Base-by-base conservation (phyloP, 129 eudicot genomes). In the Calendula officinalis region DNA sequence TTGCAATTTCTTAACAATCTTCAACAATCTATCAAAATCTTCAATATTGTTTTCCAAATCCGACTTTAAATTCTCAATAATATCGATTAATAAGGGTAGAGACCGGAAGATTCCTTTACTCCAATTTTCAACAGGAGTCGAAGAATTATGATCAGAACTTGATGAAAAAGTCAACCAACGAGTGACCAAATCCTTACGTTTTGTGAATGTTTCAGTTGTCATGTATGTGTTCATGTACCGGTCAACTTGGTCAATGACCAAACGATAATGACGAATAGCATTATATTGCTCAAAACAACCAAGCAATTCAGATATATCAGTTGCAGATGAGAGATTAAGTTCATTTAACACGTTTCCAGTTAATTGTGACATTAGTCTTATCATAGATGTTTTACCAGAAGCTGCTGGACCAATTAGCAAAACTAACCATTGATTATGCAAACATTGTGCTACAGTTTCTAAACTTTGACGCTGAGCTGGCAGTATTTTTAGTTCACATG, bases 281-380 rank as follows among this genome's bases (percentile, higher is more conserved):
- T 83, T 83, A 60, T 86, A 82, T 78, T 94, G 99, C 82, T 94
- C 99, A 67, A 94, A 94, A 71, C 82, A 85, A 75, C 99, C 99
- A 71, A 94, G 96, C 36, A 94, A 72, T 40, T 94, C 99, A 39
- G 96, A 83, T 68, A 88, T 94, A 76, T 94, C 99, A 66, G 96
- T 83, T 10, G 95, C 83, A 61, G 99, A 83, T 2, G 99, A 94
- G 74, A 94, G 89, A 74, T 80, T 88, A 45, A 94, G 80, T 68
- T 94, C 99, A 76, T 88, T 81, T 35, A 94, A 81, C 11, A 80
- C 84, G 58, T 84, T 94, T 41, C 99, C 99, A 51, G 95, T 81
- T 39, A 94, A 83, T 73, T 82, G 82, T 5, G 97, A 82, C 52
- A 88, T 80, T 56, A 89, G 60, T 73, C 99, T 79, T 71, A 94